phyloP scores from a whole-genome alignment of 495 filamentous ascomycete genomes.

The Podospora fimiseda region DNA sequence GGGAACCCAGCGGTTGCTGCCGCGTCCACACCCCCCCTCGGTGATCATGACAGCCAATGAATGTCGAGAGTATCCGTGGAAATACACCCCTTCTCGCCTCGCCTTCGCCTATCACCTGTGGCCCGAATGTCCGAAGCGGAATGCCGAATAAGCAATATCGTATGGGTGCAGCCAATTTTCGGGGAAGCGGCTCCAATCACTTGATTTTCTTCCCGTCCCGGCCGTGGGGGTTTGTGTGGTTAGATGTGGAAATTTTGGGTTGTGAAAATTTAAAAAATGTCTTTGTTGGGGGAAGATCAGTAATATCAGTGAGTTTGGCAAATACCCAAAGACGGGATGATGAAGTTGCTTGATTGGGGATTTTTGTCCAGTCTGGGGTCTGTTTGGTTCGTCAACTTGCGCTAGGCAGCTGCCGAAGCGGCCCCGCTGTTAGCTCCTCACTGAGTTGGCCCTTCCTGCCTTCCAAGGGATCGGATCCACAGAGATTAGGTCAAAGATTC shows the following conservation, averaged over 20 bases:
- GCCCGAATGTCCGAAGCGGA: background rate
- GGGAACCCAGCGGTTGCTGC: background rate
- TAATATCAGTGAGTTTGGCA: background rate
- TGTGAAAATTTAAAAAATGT: background rate
- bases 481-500: too few species aligned
- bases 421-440: background rate
- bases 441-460: background rate
- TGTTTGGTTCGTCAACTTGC: background rate
- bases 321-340: background rate
- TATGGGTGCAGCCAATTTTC: background rate
- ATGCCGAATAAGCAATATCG: conserved; percentile 3
- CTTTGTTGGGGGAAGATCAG: background rate
- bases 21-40: background rate
- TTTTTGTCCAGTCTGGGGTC: background rate
- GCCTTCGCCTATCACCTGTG: background rate
- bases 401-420: conserved; percentile 7
- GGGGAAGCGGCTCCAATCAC: background rate
- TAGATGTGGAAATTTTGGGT: background rate
- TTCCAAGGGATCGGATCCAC: background rate
- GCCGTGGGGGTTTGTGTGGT: background rate
- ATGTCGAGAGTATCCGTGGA: background rate
- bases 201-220: background rate
- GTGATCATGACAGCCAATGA: too few species aligned
- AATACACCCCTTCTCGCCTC: background rate
- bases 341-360: background rate